A percentile compares a stretch with the other conserved stretches of the same genome.
phyloP scores from a whole-genome alignment of 208 protist species.

The Acanthamoeba quina region DNA sequence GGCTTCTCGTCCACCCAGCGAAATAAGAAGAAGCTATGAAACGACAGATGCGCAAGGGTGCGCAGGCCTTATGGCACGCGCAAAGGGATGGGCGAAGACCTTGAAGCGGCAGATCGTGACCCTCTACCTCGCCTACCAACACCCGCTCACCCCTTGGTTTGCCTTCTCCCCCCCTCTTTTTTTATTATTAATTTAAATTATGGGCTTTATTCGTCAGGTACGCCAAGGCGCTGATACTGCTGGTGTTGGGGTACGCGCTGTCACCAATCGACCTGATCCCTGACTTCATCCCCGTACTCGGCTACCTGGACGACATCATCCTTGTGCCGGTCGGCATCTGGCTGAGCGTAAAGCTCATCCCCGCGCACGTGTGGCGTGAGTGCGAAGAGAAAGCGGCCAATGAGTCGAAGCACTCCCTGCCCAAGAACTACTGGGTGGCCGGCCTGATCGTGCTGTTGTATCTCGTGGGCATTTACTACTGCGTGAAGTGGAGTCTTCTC shows the following conservation, averaged over 20 bases:
- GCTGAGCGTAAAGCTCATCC: conserved; percentile 41
- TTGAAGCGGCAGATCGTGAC: not conserved
- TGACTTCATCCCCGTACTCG: conserved; percentile 51
- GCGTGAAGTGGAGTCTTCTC: no score
- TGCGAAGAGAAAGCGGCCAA: not conserved
- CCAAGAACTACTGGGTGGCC: conserved; percentile 13
- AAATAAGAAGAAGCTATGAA: no score
- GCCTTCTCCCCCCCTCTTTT: not conserved
- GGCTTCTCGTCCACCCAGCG: no score
- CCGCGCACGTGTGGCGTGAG: not conserved
- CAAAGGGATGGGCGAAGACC: not conserved
- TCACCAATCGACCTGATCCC: conserved; percentile 58
- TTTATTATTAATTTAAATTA: not conserved
- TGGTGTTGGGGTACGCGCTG: conserved; percentile 13
- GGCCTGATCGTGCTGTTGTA: not conserved
- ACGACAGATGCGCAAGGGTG: no score
- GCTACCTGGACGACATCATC: conserved; percentile 40
- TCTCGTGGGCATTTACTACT: not conserved
- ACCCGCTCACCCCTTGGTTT: not conserved
- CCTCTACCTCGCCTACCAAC: not conserved
- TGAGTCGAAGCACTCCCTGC: not conserved
- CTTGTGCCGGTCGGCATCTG: conserved; percentile 28
- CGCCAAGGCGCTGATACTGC: not conserved
- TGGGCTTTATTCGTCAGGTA: not conserved
- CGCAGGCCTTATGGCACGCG: not conserved